Evolutionary conservation across 768 basidiomycete species (phyloP).

Genomic region (Cubamyces lactineus): DNA sequence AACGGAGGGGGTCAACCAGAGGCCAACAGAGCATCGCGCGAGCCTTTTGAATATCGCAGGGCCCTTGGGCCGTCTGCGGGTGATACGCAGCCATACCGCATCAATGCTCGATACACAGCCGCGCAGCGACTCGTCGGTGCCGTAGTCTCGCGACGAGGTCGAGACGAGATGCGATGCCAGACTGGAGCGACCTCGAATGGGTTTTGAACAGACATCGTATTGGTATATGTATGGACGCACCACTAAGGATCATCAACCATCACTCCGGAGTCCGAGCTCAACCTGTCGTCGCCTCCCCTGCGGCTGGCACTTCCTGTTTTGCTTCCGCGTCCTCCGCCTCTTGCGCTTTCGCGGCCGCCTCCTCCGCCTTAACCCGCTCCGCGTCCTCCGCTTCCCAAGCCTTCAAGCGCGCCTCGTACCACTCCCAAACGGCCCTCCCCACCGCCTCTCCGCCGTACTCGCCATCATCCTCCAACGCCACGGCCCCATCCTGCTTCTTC

Average conservation of each 20-base stretch:
- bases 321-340: constrained; percentile 4
- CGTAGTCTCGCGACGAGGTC: background rate
- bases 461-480: constrained; percentile 55
- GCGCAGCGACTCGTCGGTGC: constrained; percentile 10
- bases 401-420: constrained; percentile 67
- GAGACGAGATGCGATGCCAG: constrained; percentile 1
- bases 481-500: constrained; percentile 30
- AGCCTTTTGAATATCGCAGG: too few species aligned
- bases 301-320: background rate
- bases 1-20: constrained; percentile 4
- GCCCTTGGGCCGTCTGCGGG: background rate
- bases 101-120: constrained; percentile 13
- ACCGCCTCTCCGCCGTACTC: constrained; percentile 72
- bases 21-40: background rate
- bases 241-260: background rate
- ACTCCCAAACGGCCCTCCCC: constrained; percentile 77
- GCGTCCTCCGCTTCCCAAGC: constrained; percentile 53
- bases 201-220: background rate
- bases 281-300: background rate
- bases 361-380: constrained; percentile 17
- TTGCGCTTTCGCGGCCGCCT: constrained; percentile 14
- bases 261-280: background rate
- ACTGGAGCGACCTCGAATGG: background rate
- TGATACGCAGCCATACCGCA: constrained; percentile 14
- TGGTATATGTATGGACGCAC: constrained; percentile 13